Percentiles rank a stretch among this genome's conserved stretches.
Conservation (phyloP, 2,329 filamentous ascomycete genomes). For the Ramularia endophylla region DNA sequence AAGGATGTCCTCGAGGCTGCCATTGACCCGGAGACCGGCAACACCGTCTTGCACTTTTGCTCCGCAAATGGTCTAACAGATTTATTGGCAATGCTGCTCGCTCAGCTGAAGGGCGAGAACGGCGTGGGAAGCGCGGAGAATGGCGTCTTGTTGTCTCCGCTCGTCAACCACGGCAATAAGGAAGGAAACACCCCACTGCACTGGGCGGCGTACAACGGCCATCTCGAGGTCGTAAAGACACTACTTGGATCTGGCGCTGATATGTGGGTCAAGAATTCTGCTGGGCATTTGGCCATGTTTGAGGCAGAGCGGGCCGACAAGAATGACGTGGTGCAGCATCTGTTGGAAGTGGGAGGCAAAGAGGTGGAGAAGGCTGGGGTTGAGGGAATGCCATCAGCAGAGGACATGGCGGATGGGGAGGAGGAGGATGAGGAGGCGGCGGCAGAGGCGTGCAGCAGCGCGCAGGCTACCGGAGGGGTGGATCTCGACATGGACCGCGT, state of each 20-base stretch:
- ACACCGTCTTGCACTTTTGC: slow-evolving; percentile 80
- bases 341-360: slow-evolving; percentile 43
- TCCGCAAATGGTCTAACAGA: slow-evolving; percentile 75
- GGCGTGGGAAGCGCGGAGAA: neutral
- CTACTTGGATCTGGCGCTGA: slow-evolving; percentile 73
- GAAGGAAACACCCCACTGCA: slow-evolving; percentile 89
- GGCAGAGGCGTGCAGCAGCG: slow-evolving; percentile 12
- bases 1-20: slow-evolving; percentile 64
- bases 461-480: slow-evolving; percentile 7
- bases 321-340: slow-evolving; percentile 43
- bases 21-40: slow-evolving; percentile 69
- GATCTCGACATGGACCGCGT: slow-evolving; percentile 7
- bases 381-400: slow-evolving; percentile 15
- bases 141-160: slow-evolving; percentile 28
- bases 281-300: slow-evolving; percentile 62
- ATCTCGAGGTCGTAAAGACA: slow-evolving; percentile 70
- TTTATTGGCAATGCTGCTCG: slow-evolving; percentile 20
- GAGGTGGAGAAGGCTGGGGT: slow-evolving; percentile 23
- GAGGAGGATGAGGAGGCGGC: slow-evolving; percentile 14
- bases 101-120: slow-evolving; percentile 8
- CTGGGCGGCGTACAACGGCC: slow-evolving; percentile 88
- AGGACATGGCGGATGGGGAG: slow-evolving; percentile 16
- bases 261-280: slow-evolving; percentile 70
- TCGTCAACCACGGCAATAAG: slow-evolving; percentile 65
- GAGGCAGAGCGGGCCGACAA: slow-evolving; percentile 47